Conservation (phyloP, 345 rosid genomes). For the Eucalyptus rudis region DNA sequence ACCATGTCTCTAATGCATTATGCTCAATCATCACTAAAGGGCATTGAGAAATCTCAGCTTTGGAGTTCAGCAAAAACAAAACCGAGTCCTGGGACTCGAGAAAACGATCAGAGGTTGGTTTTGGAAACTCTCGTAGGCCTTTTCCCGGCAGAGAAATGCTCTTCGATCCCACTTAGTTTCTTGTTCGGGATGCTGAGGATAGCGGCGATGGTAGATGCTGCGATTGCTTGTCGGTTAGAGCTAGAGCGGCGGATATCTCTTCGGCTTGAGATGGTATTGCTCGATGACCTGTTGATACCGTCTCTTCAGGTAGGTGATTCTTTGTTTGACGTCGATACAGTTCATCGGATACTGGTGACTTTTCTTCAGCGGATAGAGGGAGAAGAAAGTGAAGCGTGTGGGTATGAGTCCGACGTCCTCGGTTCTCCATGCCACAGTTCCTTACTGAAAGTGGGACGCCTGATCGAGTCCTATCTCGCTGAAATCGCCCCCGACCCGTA, state of each 20-base stretch:
- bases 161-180: constrained; percentile 40
- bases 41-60: constrained; percentile 30
- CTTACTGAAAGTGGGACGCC: constrained; percentile 66
- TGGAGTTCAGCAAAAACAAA: constrained; percentile 37
- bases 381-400: constrained; percentile 44
- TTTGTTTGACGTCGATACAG: constrained; percentile 62
- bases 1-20: constrained; percentile 64
- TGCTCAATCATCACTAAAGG: constrained; percentile 54
- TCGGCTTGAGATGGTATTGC: constrained; percentile 45
- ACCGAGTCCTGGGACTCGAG: constrained; percentile 8
- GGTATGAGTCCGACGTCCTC: constrained; percentile 37
- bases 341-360: constrained; percentile 48
- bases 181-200: constrained; percentile 71
- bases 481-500: constrained; percentile 85
- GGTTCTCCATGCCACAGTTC: constrained; percentile 49
- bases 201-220: constrained; percentile 40
- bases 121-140: constrained; percentile 60
- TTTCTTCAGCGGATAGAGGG: constrained; percentile 48
- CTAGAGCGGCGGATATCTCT: constrained; percentile 54
- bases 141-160: constrained; percentile 36
- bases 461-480: constrained; percentile 70
- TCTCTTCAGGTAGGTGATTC: constrained; percentile 55
- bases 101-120: constrained; percentile 38
- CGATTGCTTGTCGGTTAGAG: constrained; percentile 45
- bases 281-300: constrained; percentile 83